Conservation (phyloP, 2,329 filamentous ascomycete species). For the Colletotrichum orchidophilum region DNA sequence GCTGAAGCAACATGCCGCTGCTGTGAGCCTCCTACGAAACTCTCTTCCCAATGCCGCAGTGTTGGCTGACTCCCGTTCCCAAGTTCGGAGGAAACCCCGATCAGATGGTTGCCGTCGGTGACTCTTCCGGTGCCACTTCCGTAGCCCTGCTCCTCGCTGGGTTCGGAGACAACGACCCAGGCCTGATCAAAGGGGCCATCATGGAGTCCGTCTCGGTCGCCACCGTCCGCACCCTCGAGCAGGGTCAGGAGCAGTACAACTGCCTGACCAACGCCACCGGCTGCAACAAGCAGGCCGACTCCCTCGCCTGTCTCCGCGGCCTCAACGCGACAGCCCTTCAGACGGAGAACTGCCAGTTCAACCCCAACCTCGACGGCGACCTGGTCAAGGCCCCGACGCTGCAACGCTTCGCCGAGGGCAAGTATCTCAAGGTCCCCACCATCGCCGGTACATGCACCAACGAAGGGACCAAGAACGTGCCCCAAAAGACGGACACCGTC, state of each 20-base stretch:
- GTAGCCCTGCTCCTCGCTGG: conserved; percentile 72
- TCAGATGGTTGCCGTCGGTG: conserved; percentile 75
- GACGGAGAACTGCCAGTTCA: conserved; percentile 38
- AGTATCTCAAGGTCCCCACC: conserved; percentile 63
- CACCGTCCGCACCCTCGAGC: conserved; percentile 47
- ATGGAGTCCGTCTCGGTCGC: conserved; percentile 63
- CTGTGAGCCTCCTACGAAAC: conserved; percentile 36
- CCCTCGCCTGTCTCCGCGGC: conserved; percentile 53
- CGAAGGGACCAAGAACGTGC: conserved; percentile 48
- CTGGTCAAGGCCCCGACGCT: conserved; percentile 62
- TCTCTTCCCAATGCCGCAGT: background rate
- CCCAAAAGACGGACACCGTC: conserved; percentile 42
- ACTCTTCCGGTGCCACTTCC: conserved; percentile 73
- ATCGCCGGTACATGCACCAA: conserved; percentile 55
- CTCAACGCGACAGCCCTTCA: conserved; percentile 34
- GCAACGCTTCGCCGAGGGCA: conserved; percentile 55
- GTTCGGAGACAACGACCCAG: conserved; percentile 57
- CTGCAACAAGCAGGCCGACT: conserved; percentile 52
- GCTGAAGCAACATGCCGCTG: conserved; percentile 71
- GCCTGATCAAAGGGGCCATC: conserved; percentile 61
- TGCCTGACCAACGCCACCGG: conserved; percentile 51
- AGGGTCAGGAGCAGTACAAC: conserved; percentile 61
- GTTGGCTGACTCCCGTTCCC: background rate
- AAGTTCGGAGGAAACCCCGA: conserved; percentile 75
- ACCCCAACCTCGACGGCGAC: conserved; percentile 61